Base-by-base conservation (phyloP, 352 stramenopile species). In the Aphanomyces euteiches region DNA sequence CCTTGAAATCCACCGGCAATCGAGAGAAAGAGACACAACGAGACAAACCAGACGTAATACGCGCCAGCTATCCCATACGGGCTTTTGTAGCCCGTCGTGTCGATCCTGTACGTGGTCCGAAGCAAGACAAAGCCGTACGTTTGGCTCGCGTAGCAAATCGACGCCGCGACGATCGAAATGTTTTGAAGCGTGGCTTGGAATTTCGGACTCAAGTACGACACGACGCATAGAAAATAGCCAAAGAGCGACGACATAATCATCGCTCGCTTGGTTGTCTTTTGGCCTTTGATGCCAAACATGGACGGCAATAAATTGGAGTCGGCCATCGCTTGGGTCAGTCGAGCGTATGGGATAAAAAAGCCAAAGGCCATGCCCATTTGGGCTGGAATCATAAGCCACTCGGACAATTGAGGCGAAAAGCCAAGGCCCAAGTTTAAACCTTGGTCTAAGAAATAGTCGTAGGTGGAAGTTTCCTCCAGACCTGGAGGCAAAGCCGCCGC, bases 291-390 rank as follows among this genome's bases (percentile, higher is more conserved):
- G 0, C 19, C 4, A 10, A 10, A 34, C 7, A n/a, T n/a, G n/a
- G 58, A 17, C 13, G 58, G 58, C 3, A 66, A 28, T 4, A 66
- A 56, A 57, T 66, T 66, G 0, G 58, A 66, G 58, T 66, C 48
- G 7, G 58, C 58, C 5, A 66, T n/a, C 7, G 58, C 6, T 38
- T 56, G 6, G 5, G 28, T 66, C 3, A 66, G 19, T 4, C 37
- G 38, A 12, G 15, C 19, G 5, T 66, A 66, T 38, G 6, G 58
- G 7, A 66, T 19, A 12, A 66, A 66, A 12, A 56, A 66, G 3
- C 58, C 58, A 7, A 37, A 21, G 0, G 58, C 58, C 58, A 66
- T 66, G 58, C 58, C 28, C 58, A 66, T 66, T 66, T 66, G 58
- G 7, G 58, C 58, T 4, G 58, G 58, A 12, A 66, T 12, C 5